These are phyloP conservation scores for Wickerhamomyces sp. DNA, from an alignment of 1,139 yeast species.

Conservation along the genomic window DNA sequence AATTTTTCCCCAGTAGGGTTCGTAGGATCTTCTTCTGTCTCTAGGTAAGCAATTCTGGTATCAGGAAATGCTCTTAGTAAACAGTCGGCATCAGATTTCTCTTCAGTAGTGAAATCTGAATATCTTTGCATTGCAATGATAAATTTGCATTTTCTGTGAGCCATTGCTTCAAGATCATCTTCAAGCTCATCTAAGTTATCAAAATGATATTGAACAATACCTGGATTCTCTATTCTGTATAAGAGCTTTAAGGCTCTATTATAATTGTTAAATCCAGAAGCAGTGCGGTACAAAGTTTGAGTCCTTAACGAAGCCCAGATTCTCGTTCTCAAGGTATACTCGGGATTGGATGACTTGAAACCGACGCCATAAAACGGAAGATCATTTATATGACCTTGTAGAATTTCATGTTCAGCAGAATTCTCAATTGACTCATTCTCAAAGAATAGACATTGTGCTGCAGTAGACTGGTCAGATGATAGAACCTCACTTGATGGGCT, in stretches of 20 bases:
- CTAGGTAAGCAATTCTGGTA: conserved; percentile 55
- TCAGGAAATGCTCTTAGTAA: conserved; percentile 61
- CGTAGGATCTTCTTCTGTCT: conserved; percentile 37
- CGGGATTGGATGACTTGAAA: conserved; percentile 58
- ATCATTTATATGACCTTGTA: conserved; percentile 44
- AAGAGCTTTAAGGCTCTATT: conserved; percentile 62
- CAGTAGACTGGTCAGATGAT: conserved; percentile 3
- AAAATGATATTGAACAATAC: conserved; percentile 36
- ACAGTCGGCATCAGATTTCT: conserved; percentile 50
- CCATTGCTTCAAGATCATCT: conserved; percentile 45
- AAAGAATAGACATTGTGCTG: conserved; percentile 8
- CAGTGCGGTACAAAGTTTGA: conserved; percentile 74
- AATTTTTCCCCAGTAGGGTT: conserved; percentile 29
- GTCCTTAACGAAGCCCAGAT: conserved; percentile 80
- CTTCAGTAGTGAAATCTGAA: conserved; percentile 45
- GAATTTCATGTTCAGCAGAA: conserved; percentile 26
- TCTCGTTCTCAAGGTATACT: conserved; percentile 61
- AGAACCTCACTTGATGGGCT: not conserved
- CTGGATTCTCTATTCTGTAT: conserved; percentile 59
- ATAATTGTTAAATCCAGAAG: conserved; percentile 74
- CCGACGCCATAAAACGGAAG: conserved; percentile 72
- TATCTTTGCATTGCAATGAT: conserved; percentile 71
- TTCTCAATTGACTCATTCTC: conserved; percentile 12
- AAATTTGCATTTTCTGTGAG: conserved; percentile 59
- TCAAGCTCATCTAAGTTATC: conserved; percentile 34